Base-by-base conservation (phyloP, 495 filamentous ascomycete species). In the Ramalina intermedia region DNA sequence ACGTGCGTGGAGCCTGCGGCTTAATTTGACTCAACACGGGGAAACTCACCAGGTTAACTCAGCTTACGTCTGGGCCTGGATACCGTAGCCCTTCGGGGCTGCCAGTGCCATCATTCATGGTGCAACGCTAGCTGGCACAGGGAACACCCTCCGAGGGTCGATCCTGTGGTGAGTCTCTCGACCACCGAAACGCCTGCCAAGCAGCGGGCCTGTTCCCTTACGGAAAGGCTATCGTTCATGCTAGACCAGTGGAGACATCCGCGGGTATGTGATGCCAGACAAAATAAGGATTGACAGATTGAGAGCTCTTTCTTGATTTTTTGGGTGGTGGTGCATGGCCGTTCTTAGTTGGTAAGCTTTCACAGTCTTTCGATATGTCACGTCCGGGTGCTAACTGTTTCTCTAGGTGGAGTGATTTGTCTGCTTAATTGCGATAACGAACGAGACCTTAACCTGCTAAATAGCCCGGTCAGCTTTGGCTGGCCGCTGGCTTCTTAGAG, bases 351-450 rank as follows among this genome's bases (percentile, higher is more conserved):
- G 69, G 70, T 76, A n/a, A n/a, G n/a, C n/a, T n/a, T n/a, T n/a
- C n/a, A n/a, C n/a, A n/a, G n/a, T n/a, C n/a, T n/a, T n/a, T n/a
- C n/a, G n/a, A n/a, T n/a, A n/a, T n/a, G n/a, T n/a, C n/a, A n/a
- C n/a, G n/a, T n/a, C n/a, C n/a, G n/a, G n/a, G n/a, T n/a, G n/a
- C n/a, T n/a, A n/a, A n/a, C n/a, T n/a, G n/a, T n/a, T n/a, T n/a
- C n/a, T n/a, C n/a, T n/a, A n/a, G n/a, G n/a, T n/a, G 69, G 71
- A 75, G 73, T 79, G 73, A 80, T 78, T 79, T 79, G 74, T 80
- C 73, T 79, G 75, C 74, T 79, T 80, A 79, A 80, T 78, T 79
- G 74, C 76, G 74, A 79, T 80, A 80, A 80, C 73, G 73, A 81
- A 79, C 74, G 74, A 80, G 76, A 80, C 74, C 73, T 79, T 78